phyloP scores from a whole-genome alignment of 805 yeast species.

The Zygosaccharomyces rouxii region DNA sequence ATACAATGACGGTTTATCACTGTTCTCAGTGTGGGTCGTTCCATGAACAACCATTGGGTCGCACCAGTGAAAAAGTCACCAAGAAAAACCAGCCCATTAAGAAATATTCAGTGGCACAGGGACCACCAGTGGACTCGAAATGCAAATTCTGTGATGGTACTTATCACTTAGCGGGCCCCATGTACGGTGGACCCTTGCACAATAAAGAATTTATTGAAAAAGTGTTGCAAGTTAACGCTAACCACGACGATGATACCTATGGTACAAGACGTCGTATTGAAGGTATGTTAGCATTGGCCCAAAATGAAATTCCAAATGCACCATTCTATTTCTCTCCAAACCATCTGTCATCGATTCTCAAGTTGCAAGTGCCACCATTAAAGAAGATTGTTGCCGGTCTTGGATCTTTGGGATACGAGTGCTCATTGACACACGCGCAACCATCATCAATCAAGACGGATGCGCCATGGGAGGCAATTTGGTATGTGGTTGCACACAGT shows the following conservation, averaged over 20 bases:
- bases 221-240: constrained; percentile 52
- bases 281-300: constrained; percentile 89
- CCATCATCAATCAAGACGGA: constrained; percentile 83
- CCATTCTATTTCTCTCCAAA: constrained; percentile 86
- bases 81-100: constrained; percentile 36
- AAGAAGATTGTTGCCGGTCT: constrained; percentile 69
- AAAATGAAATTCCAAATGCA: constrained; percentile 54
- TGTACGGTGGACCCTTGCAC: constrained; percentile 88
- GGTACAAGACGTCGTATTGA: constrained; percentile 79
- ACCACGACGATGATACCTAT: constrained; percentile 53
- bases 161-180: constrained; percentile 87
- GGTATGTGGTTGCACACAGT: constrained; percentile 60
- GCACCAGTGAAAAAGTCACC: constrained; percentile 42
- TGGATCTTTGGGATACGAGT: constrained; percentile 76
- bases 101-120: constrained; percentile 62
- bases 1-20: constrained; percentile 71
- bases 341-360: constrained; percentile 66
- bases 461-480: constrained; percentile 78
- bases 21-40: constrained; percentile 85
- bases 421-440: constrained; percentile 84
- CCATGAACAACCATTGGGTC: constrained; percentile 71
- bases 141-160: constrained; percentile 66
- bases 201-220: constrained; percentile 59
- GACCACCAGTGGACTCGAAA: constrained; percentile 53
- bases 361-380: constrained; percentile 79